A percentile compares a stretch with the other conserved stretches of the same genome.
Evolutionary conservation across 2,329 filamentous ascomycete genomes (phyloP).

Genomic region (Curvularia eragrostidis): DNA sequence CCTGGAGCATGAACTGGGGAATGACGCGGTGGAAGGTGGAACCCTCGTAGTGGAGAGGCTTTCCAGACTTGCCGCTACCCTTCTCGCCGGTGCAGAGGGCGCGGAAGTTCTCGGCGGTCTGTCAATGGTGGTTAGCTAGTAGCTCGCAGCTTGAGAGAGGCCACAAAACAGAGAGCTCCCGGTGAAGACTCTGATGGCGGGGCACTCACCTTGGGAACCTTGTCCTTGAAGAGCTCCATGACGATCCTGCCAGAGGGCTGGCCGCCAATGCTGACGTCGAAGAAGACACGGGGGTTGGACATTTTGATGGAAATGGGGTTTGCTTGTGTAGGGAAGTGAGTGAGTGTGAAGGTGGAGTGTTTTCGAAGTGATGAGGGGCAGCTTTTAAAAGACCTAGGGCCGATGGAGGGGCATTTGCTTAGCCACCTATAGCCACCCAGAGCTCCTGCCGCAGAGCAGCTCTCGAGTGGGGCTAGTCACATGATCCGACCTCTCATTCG

Average conservation of each 20-base stretch:
- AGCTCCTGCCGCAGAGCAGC: conserved; percentile 19
- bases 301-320: conserved; percentile 32
- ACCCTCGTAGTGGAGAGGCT: conserved; percentile 89
- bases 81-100: conserved; percentile 94
- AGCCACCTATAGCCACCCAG: conserved; percentile 18
- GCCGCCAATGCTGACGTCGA: conserved; percentile 84
- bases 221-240: conserved; percentile 71
- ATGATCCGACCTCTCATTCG: conserved; percentile 15
- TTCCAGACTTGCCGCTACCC: conserved; percentile 79
- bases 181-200: conserved; percentile 29
- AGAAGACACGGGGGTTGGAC: conserved; percentile 76
- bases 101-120: conserved; percentile 96
- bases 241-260: conserved; percentile 76
- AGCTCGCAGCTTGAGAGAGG: background rate
- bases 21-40: conserved; percentile 94
- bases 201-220: conserved; percentile 70
- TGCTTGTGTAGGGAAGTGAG: conserved; percentile 8
- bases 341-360: conserved; percentile 22
- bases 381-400: conserved; percentile 19
- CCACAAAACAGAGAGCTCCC: background rate
- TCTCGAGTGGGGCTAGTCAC: conserved; percentile 15
- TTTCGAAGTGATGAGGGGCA: conserved; percentile 24
- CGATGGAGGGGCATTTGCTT: conserved; percentile 22
- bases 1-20: conserved; percentile 98
- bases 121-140: conserved; percentile 17